phyloP scores from a whole-genome alignment of 148 eudicot species.

The Heliamphora exappendiculata region DNA sequence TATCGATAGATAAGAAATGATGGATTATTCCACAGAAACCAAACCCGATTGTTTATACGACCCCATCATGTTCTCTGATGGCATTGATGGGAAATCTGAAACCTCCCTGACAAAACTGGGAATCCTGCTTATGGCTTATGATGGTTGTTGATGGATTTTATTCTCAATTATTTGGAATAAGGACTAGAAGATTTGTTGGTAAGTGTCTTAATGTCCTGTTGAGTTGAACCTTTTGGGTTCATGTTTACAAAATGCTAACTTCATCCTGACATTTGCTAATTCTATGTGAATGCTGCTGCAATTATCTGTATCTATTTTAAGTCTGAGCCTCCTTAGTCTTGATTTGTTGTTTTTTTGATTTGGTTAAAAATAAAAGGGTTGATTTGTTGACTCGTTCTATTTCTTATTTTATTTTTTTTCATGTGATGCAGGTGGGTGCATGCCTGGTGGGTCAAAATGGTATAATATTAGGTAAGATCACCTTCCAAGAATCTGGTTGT shows the following conservation, averaged over 20 bases:
- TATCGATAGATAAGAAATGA: too few species aligned
- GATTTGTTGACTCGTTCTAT: not conserved
- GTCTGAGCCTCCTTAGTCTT: not conserved
- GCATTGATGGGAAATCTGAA: not conserved
- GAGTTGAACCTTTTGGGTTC: not conserved
- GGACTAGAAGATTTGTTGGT: not conserved
- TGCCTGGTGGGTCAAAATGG: slow-evolving; percentile 77
- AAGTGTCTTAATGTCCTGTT: not conserved
- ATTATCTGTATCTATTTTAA: not conserved
- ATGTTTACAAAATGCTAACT: not conserved
- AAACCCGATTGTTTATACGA: not conserved
- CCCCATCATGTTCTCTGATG: not conserved
- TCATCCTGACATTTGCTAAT: not conserved
- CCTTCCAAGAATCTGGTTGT: not conserved
- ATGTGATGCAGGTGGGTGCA: slow-evolving; percentile 61
- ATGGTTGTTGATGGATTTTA: not conserved
- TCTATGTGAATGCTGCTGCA: not conserved
- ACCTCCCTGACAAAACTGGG: not conserved
- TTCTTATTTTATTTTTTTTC: not conserved
- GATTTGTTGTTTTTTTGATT: not conserved
- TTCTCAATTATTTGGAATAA: not conserved
- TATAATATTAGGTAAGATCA: slow-evolving; percentile 62
- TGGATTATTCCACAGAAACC: too few species aligned
- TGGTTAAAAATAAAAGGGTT: not conserved
- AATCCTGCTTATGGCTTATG: not conserved